Evolutionary conservation across 768 basidiomycete species (phyloP), one percentile per base, ranked within the genome.

Genomic region (Suillus alpinus): DNA sequence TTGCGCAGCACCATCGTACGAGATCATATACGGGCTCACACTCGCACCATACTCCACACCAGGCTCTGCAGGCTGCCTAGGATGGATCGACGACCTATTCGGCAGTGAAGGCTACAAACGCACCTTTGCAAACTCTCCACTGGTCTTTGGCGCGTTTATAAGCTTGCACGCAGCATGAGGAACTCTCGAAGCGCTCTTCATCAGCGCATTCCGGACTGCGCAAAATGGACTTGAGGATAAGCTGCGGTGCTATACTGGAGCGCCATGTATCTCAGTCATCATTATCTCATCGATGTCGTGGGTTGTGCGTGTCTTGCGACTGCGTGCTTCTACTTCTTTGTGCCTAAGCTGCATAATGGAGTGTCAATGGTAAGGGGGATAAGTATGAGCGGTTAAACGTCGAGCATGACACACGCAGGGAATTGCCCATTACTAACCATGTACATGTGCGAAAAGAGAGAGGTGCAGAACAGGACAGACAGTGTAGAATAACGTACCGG

Each of bases 281-380:
- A 98, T 78, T 98, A 98, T 80, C 89, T 99, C 70, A 95, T 99
- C 76, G 97, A 99, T 71, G 92, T 98, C 71, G 92, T 94, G 53
- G 92, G 88, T 10, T 96, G 97, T 14, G 92, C 91, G 0, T 96
- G 95, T 71, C 83, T 99, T 63, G 89, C 95, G 51, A 88, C 89
- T 40, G 82, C 84, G 20, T 88, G 85, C 68, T 98, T 98, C 81
- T 98, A 94, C 78, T 68, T 91, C 65, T 88, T 88, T 76, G 86
- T 98, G 68, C 94, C 95, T 0, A 86, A 89, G 60, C 81, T 96
- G 64, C 84, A 83, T 60, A 83, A 84, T 31, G 79, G 16, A 80
- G 74, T 14, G 85, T 83, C 0, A 78, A 79, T 8, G 46, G n/a
- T 14, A 26, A 46, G n/a, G 65, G 65, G 14, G 83, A 79, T 62